Evolutionary conservation across 2,329 filamentous ascomycete genomes (phyloP).

Genomic region (Colletotrichum ledebouriae): DNA sequence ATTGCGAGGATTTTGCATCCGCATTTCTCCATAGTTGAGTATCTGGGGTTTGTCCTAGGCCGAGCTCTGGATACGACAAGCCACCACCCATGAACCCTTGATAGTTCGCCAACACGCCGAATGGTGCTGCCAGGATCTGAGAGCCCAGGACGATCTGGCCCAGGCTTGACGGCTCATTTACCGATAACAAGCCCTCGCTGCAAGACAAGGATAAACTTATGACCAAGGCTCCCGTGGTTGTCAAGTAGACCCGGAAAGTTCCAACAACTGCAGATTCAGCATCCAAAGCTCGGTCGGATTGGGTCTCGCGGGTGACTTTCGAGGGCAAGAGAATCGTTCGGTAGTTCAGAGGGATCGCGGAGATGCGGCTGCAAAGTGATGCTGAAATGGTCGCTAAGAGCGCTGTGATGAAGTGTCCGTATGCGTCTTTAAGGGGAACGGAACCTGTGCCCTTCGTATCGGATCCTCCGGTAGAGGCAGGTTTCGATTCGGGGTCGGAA

Average conservation of each 20-base stretch:
- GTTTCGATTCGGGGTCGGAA: constrained; percentile 47
- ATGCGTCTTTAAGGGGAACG: constrained; percentile 59
- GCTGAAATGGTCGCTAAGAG: constrained; percentile 64
- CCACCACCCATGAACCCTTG: constrained; percentile 53
- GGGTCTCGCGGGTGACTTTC: constrained; percentile 36
- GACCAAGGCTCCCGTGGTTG: constrained; percentile 67
- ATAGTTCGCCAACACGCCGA: constrained; percentile 63
- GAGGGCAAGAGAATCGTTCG: constrained; percentile 62
- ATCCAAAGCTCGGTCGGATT: constrained; percentile 23
- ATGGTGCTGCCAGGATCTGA: constrained; percentile 67
- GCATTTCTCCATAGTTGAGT: constrained; percentile 61
- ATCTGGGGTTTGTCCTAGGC: constrained; percentile 65
- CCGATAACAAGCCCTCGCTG: constrained; percentile 61
- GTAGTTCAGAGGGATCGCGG: constrained; percentile 66
- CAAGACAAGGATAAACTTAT: constrained; percentile 63
- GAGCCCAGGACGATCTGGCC: constrained; percentile 57
- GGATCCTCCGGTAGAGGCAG: constrained; percentile 42
- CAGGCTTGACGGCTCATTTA: constrained; percentile 59
- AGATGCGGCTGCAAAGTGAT: constrained; percentile 62
- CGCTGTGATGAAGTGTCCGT: constrained; percentile 69
- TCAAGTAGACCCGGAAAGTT: constrained; percentile 67
- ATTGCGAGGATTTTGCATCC: constrained; percentile 58
- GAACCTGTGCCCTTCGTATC: constrained; percentile 53
- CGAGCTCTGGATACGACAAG: constrained; percentile 52
- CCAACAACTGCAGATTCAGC: constrained; percentile 48